These are phyloP conservation scores for Thalassiosira hispida DNA, from an alignment of 352 stramenopile species.

Conservation along the genomic window DNA sequence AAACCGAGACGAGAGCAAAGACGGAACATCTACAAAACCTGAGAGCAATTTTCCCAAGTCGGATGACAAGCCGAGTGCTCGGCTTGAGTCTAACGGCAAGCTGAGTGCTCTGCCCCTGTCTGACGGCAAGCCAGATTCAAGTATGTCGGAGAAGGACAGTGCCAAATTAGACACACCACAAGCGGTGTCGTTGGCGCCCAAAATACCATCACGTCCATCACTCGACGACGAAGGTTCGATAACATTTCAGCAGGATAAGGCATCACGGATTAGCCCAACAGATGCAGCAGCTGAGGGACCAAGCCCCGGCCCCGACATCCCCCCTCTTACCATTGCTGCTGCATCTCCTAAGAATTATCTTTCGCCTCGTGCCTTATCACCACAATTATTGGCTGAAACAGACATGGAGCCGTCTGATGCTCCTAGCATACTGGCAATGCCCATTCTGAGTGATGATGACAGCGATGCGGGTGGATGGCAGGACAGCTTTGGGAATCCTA, in stretches of 20 bases:
- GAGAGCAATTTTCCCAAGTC: background rate
- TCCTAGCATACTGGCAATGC: background rate
- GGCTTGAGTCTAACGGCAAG: background rate
- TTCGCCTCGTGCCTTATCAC: background rate
- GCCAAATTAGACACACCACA: background rate
- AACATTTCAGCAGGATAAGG: background rate
- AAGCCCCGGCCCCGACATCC: background rate
- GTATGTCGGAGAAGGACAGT: background rate
- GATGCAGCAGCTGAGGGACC: background rate
- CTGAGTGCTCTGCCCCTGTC: background rate
- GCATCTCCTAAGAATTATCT: background rate
- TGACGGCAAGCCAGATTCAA: background rate
- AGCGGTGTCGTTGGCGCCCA: background rate
- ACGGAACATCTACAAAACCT: background rate
- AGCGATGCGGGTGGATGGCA: background rate
- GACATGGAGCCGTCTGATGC: background rate
- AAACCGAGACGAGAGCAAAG: background rate
- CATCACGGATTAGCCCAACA: background rate
- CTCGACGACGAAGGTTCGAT: too few species aligned
- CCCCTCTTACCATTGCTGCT: background rate
- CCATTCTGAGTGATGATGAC: conserved; percentile 7
- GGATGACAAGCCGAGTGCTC: background rate
- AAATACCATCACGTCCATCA: background rate
- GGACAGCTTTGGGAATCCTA: too few species aligned
- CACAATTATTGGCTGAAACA: background rate